Evolutionary conservation across 768 basidiomycete genomes (phyloP), one percentile per base, ranked within the genome.

Genomic region (Lentinus tigrinus): DNA sequence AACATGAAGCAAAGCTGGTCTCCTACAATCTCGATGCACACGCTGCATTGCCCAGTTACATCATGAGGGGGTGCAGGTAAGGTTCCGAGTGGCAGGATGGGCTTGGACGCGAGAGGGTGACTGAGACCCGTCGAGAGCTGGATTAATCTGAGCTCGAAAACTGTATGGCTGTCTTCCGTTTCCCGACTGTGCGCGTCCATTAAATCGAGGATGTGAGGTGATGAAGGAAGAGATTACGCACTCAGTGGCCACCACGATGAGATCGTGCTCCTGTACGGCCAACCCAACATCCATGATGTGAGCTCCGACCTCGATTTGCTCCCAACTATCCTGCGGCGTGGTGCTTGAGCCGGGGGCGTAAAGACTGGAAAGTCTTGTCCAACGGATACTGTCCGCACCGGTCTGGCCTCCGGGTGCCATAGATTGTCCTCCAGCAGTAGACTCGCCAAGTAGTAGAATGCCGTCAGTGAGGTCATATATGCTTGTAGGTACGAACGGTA

Each of bases 381-480:
- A 61, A 4, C 60, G 60, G 11, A 61, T 43, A 1, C 27, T 54
- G 39, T 61, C 60, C 14, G 60, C 54, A 4, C 60, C 60, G 7
- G 55, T 34, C 34, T 61, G 60, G 3, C 44, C 36, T 13, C 55
- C 55, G 9, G 55, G 31, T 6, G 31, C 6, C 7, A 31, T 6
- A 14, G 55, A 47, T 26, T 61, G 55, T 4, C 44, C 27, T 11
- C 55, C 55, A 10, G 51, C 53, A 14, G 37, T 19, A 3, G 63
- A 56, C 48, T 65, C 63, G 14, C 67, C 67, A 23, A 69, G 58
- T 17, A 69, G 46, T 24, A 67, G 63, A 4, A 69, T 40, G 6
- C 66, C 67, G 37, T 58, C 60, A 28, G 66, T 65, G 37, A 69
- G 60, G 47, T 69, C 67, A 38, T 69, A 69, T 47, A 69, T 69